phyloP scores from a whole-genome alignment of 129 eudicot species.

The Silybum marianum region DNA sequence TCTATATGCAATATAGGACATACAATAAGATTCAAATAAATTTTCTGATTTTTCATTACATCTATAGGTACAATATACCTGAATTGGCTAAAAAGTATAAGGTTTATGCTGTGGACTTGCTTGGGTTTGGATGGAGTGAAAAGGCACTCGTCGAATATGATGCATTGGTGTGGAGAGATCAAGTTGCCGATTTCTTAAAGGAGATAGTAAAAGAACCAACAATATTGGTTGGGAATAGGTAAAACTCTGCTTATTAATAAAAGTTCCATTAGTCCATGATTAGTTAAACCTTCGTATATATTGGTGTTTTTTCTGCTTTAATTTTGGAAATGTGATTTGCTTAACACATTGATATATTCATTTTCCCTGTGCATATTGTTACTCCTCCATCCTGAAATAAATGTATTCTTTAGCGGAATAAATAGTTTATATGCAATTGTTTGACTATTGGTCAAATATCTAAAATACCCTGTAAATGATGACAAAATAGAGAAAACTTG shows the following conservation, averaged over 20 bases:
- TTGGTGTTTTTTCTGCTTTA: background rate
- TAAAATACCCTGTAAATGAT: background rate
- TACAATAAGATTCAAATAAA: background rate
- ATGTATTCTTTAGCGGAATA: background rate
- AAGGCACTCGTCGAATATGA: slow-evolving; percentile 93
- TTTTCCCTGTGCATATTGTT: slow-evolving; percentile 3
- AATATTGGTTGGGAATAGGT: slow-evolving; percentile 92
- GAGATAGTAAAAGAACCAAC: slow-evolving; percentile 94
- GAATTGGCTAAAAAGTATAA: slow-evolving; percentile 90
- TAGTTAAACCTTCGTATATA: background rate
- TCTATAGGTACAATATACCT: slow-evolving; percentile 88
- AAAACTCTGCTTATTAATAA: slow-evolving; percentile 15
- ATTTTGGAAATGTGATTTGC: background rate
- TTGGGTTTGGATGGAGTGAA: slow-evolving; percentile 99
- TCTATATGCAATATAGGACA: background rate
- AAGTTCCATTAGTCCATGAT: slow-evolving; percentile 5
- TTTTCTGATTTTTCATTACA: slow-evolving; percentile 3
- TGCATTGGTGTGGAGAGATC: slow-evolving; percentile 96
- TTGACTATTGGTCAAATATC: background rate
- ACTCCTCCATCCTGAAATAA: background rate
- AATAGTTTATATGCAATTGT: background rate
- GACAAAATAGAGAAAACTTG: background rate
- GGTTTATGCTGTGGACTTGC: slow-evolving; percentile 91
- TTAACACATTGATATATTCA: background rate
- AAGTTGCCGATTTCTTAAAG: slow-evolving; percentile 84